Evolutionary conservation across 441 rosid genomes (phyloP), one percentile per base, ranked within the genome.

Genomic region (Kokia cookei): DNA sequence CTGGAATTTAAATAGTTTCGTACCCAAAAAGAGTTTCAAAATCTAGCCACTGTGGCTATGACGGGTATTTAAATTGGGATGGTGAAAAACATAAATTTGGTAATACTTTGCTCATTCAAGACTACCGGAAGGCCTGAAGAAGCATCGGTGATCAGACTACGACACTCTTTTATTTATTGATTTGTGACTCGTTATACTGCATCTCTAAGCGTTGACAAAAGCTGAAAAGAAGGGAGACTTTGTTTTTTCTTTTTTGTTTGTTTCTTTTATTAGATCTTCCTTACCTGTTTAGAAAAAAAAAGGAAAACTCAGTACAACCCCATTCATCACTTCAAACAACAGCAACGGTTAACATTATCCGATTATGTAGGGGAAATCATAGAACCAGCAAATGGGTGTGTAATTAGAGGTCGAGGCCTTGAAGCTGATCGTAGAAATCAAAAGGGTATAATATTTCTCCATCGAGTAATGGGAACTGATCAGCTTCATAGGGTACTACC

Each of bases 401-500:
- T 66, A 14, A 24, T 50, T n/a, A 67, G 71, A 67, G 53, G 42
- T 48, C 50, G 3, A 67, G 32, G 43, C 58, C 59, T 48, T 48
- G 15, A 17, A 45, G n/a, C 40, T 72, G 43, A 60, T 72, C 48
- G 42, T n/a, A n/a, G 32, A 72, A 55, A 12, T 40, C 72, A 47
- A 68, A 76, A 12, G 60, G 65, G 61, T 68, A 68, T 19, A 73
- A 22, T 4, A 72, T 58, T n/a, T 78, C 83, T 32, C 60, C 84
- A 58, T 81, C 76, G 4, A 74, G 71, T 67, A 77, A 17, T 35
- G 79, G 80, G 69, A 67, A 82, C 42, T 69, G 37, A 32, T 32
- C 47, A 60, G 67, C 54, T 66, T 37, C 57, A 43, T 14, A 72
- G 65, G 24, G 26, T 14, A 7, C 77, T 1, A 65, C 35, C 14